Evolutionary conservation across 306 rosid genomes (phyloP).

Genomic region (Trifolium fragiferum): DNA sequence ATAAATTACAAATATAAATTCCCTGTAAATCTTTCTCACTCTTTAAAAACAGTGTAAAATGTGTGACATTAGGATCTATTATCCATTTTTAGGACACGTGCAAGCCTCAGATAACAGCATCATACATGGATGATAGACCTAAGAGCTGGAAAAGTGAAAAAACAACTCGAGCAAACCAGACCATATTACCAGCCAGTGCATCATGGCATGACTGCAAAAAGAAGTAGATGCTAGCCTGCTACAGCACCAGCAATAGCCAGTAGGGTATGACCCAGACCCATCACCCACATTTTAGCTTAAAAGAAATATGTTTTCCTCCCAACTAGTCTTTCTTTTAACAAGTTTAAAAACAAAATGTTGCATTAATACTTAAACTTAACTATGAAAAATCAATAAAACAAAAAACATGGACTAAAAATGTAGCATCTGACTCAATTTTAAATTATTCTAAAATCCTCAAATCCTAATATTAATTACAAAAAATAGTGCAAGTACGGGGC

Average conservation of each 20-base stretch:
- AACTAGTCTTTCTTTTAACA: conserved; percentile 1
- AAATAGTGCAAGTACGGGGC: not conserved
- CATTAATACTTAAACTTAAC: not conserved
- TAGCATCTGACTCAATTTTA: conserved; percentile 6
- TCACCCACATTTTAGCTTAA: not conserved
- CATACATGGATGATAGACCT: conserved; percentile 2
- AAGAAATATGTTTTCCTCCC: not conserved
- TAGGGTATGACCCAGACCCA: conserved; percentile 10
- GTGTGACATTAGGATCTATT: not conserved
- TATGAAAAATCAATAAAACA: not conserved
- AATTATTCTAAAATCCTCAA: not conserved
- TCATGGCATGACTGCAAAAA: conserved; percentile 2
- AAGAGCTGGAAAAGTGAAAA: conserved; percentile 12
- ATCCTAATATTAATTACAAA: not conserved
- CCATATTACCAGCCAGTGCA: conserved; percentile 10
- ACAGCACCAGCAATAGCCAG: conserved; percentile 33
- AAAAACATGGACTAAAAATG: not conserved
- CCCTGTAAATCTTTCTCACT: not conserved
- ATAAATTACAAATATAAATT: not conserved
- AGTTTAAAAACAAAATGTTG: not conserved
- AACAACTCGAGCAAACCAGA: not conserved
- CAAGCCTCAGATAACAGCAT: conserved; percentile 13
- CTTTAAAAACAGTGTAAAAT: conserved; percentile 1
- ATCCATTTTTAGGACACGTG: conserved; percentile 25
- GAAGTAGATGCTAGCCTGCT: conserved; percentile 10